Base-by-base conservation (phyloP, 139 green algal species). In the Ostreobium quekettii region DNA sequence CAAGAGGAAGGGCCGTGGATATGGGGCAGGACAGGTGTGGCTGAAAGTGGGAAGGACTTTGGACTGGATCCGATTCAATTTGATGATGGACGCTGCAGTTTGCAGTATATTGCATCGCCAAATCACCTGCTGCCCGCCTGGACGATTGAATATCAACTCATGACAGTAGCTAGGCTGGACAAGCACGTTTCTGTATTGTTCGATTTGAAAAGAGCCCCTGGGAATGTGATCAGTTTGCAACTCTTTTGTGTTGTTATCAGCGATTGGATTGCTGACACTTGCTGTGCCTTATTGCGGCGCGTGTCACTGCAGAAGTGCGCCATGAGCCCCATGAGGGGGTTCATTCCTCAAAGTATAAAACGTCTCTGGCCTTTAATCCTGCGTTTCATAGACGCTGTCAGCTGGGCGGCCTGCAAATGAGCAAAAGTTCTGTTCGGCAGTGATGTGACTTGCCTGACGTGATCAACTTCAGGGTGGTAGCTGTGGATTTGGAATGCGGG, bases 401-500 rank as follows among this genome's bases (percentile, higher is more conserved):
- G 15, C 11, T n/a, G 8, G 31, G 32, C 38, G 24, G 6, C 26
- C 42, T 5, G 15, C 7, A 36, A 29, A 32, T 7, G 29, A 36
- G 38, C 46, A 39, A 6, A 30, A 71, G 36, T 68, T 68, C 6
- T 7, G 38, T 71, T 71, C 26, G 24, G 11, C 11, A 35, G 36
- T 71, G 59, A 7, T 58, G 2, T 39, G 42, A 36, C 66, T n/a
- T 30, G 3, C n/a, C 8, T 3, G n/a, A n/a, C n/a, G n/a, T n/a
- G n/a, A n/a, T 2, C 35, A 0, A 2, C 3, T 70, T 58, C 73
- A 96, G 88, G 93, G 93, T 48, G 91, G 81, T 32, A 95, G 81
- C 46, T 96, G 88, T 74, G 94, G 94, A 68, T 96, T 94, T 47
- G 94, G 94, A 65, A 98, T 96, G 83, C 82, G 93, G 36, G 94